Base-by-base conservation (phyloP, 306 rosid species). In the Gastrolobium bilobum region DNA sequence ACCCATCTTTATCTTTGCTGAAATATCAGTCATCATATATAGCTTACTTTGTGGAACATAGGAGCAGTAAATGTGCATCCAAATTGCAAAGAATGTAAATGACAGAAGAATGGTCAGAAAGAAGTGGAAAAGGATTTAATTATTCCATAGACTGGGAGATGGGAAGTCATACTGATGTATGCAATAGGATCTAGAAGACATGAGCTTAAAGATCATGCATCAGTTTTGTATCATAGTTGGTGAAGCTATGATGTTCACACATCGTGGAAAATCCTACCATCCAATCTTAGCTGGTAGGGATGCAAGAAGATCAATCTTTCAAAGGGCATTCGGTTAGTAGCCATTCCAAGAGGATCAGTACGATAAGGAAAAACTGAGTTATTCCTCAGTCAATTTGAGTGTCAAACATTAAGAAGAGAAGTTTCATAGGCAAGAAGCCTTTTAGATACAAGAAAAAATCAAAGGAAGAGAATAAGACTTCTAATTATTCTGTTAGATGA, bases 41-140 rank as follows among this genome's bases (percentile, higher is more conserved):
- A 71, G 8, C 65, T 46, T 20, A 71, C 13, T 7, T 65, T 67
- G 6, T 39, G 39, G 52, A 78, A 47, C 71, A 66, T 43, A 77
- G 47, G 58, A 54, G 14, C 48, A 46, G 33, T 43, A 71, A 5
- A 53, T 62, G 37, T 43, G 40, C 59, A 30, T 72, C 8, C 46
- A 81, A 81, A 48, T 15, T 65, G 68, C 62, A 35, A 53, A 81
- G 67, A 72, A 72, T 34, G 61, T 44, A 72, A 33, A 44, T 51
- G 39, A 73, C 51, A 63, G 13, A 72, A 65, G 52, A n/a, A 31
- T 26, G 60, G 52, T 53, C 67, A 39, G 30, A 80, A 65, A 35
- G 61, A 13, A 11, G 37, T 46, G 54, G 44, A 57, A 78, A 53
- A 67, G 8, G 44, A 67, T 58, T 73, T 35, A 43, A 11, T 14